Conservation (phyloP, 1,284 basidiomycete species). For the Apiotrichum gamsii region DNA sequence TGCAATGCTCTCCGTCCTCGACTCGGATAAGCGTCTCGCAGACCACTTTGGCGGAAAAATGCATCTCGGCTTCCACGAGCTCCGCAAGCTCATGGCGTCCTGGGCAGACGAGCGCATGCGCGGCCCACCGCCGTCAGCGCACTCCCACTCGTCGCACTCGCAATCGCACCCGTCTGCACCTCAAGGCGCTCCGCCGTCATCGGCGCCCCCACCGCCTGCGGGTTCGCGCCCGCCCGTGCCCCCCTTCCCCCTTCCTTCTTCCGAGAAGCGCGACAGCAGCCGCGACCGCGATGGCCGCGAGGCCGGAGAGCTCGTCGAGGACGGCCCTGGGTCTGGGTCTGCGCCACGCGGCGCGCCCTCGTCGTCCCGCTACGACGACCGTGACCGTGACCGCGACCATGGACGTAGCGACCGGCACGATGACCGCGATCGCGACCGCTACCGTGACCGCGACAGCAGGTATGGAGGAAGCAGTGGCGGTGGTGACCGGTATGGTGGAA, state of each 20-base stretch:
- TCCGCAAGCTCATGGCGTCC: constrained; percentile 84
- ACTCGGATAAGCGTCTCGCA: constrained; percentile 95
- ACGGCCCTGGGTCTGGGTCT: no score
- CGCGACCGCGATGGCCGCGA: constrained; percentile 30
- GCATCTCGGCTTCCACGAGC: constrained; percentile 97
- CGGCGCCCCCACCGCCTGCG: constrained; percentile 13
- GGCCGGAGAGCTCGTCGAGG: constrained; percentile 44
- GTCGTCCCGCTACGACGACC: constrained; percentile 37
- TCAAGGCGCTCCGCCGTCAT: constrained; percentile 9
- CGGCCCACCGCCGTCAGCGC: constrained; percentile 42
- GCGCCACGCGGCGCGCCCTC: constrained; percentile 50
- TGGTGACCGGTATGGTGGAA: constrained; percentile 7
- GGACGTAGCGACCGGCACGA: no score
- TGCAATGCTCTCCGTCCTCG: constrained; percentile 93
- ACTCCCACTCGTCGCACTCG: constrained; percentile 15
- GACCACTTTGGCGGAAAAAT: constrained; percentile 99
- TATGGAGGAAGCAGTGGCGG: constrained; percentile 1
- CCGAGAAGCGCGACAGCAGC: constrained; percentile 38
- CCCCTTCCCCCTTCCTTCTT: constrained; percentile 29
- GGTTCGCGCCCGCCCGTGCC: constrained; percentile 15
- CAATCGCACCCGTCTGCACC: constrained; percentile 34
- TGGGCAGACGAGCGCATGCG: constrained; percentile 83
- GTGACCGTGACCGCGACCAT: constrained; percentile 33
- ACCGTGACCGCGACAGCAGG: constrained; percentile 7
- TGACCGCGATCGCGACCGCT: constrained; percentile 27